phyloP scores from a whole-genome alignment of 345 rosid species.

The Boechera divaricarpa region DNA sequence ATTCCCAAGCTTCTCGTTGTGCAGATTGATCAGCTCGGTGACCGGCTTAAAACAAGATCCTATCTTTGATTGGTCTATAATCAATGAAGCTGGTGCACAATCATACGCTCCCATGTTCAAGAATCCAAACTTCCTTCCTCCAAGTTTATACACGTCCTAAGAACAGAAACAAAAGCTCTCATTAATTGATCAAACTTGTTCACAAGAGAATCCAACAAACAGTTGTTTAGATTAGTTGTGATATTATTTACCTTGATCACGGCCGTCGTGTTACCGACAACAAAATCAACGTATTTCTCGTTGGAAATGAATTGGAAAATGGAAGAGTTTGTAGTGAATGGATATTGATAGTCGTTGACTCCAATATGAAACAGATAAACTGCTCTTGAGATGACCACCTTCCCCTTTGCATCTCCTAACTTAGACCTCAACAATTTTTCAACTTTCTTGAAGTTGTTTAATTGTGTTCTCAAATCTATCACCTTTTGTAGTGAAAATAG shows the following conservation, averaged over 20 bases:
- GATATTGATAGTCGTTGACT: conserved; percentile 43
- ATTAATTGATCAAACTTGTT: background rate
- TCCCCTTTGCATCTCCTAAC: conserved; percentile 46
- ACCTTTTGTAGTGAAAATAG: conserved; percentile 28
- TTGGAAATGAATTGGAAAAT: conserved; percentile 22
- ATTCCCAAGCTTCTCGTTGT: conserved; percentile 38
- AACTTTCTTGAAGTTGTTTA: conserved; percentile 48
- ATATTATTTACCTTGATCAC: conserved; percentile 45
- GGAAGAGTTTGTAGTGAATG: conserved; percentile 37
- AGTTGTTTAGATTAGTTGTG: background rate
- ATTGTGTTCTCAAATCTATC: conserved; percentile 47
- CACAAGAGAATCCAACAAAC: background rate
- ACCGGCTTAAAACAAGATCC: conserved; percentile 37
- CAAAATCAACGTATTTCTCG: conserved; percentile 43
- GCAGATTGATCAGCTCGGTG: conserved; percentile 32
- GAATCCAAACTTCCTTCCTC: conserved; percentile 59
- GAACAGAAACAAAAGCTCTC: conserved; percentile 3
- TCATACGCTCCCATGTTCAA: conserved; percentile 37
- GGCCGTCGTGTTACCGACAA: conserved; percentile 45
- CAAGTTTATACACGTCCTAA: conserved; percentile 51
- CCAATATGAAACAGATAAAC: conserved; percentile 52
- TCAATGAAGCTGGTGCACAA: conserved; percentile 37
- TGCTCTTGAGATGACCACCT: conserved; percentile 45
- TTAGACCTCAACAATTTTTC: conserved; percentile 39
- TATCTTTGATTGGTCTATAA: background rate